A percentile compares a stretch with the other conserved stretches of the same genome.
Conservation (phyloP, 225 moss, liverwort and hornwort genomes). For the Bryoerythrophyllum caledonicum region DNA sequence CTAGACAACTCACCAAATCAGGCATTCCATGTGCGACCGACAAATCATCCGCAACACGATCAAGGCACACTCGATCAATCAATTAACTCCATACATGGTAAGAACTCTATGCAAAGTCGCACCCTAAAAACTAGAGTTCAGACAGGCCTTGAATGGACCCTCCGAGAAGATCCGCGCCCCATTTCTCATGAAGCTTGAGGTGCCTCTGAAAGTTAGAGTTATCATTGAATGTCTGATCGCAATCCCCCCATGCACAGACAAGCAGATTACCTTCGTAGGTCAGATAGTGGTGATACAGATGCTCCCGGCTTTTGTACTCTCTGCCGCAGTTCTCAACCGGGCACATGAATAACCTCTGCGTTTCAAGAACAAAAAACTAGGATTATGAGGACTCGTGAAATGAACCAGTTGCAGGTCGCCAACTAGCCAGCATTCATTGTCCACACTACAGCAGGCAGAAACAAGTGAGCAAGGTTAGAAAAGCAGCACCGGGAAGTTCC, state of each 20-base stretch:
- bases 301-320: conserved; percentile 72
- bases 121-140: too few species aligned
- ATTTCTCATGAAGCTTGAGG: conserved; percentile 50
- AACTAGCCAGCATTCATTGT: background rate
- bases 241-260: conserved; percentile 51
- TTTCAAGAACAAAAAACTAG: conserved; percentile 4
- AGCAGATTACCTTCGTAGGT: conserved; percentile 47
- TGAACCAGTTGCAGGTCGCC: background rate
- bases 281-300: conserved; percentile 64
- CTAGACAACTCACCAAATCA: conserved; percentile 19
- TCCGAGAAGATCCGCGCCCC: conserved; percentile 16
- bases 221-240: conserved; percentile 43
- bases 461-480: conserved; percentile 16
- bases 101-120: background rate
- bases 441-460: conserved; percentile 19
- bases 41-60: background rate
- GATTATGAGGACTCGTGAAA: background rate
- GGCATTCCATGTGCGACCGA: conserved; percentile 24
- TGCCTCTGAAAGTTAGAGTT: conserved; percentile 60
- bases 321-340: conserved; percentile 50
- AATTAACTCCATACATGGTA: background rate
- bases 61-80: background rate
- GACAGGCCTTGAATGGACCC: too few species aligned
- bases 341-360: conserved; percentile 67
- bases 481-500: conserved; percentile 33